Percentiles rank a stretch among this genome's conserved stretches.
phyloP scores from a whole-genome alignment of 164 flowering plant species.

The Cinnamomum micranthum region DNA sequence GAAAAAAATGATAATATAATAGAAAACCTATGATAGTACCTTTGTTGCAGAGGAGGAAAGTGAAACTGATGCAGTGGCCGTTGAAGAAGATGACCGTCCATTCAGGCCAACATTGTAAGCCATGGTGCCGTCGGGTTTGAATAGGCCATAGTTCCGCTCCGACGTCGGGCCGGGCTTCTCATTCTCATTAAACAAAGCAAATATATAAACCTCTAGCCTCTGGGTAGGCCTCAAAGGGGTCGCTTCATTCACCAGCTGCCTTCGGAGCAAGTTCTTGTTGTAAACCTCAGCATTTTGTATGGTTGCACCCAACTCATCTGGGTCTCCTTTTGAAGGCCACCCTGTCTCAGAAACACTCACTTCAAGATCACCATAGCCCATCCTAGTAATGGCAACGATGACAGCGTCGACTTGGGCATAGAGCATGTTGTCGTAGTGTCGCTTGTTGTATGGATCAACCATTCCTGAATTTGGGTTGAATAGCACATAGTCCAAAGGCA shows the following conservation, averaged over 20 bases:
- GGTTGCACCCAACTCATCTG: conserved; percentile 68
- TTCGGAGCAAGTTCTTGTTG: conserved; percentile 65
- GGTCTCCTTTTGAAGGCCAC: conserved; percentile 96
- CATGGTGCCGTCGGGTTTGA: conserved; percentile 84
- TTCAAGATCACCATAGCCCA: conserved; percentile 67
- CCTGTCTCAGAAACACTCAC: conserved; percentile 90
- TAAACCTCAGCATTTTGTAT: conserved; percentile 60
- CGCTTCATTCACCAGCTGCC: conserved; percentile 66
- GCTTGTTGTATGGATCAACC: conserved; percentile 69
- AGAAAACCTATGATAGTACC: conserved; percentile 32
- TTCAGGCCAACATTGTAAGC: conserved; percentile 73
- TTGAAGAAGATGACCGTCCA: conserved; percentile 30
- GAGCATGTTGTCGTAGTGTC: conserved; percentile 87
- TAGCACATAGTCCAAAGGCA: conserved; percentile 69
- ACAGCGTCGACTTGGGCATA: conserved; percentile 92
- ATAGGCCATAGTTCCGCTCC: conserved; percentile 89
- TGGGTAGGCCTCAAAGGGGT: conserved; percentile 75
- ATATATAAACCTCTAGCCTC: conserved; percentile 69
- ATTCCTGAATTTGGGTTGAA: conserved; percentile 63
- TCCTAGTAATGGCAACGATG: conserved; percentile 51
- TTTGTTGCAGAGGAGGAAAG: conserved; percentile 54
- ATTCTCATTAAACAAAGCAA: conserved; percentile 87
- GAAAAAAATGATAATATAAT: background rate
- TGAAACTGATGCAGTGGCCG: conserved; percentile 36
- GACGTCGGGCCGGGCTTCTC: conserved; percentile 90